Percentiles rank a stretch among this genome's conserved stretches.
phyloP scores from a whole-genome alignment of 2,329 filamentous ascomycete genomes.

The Diplodia sapinea region DNA sequence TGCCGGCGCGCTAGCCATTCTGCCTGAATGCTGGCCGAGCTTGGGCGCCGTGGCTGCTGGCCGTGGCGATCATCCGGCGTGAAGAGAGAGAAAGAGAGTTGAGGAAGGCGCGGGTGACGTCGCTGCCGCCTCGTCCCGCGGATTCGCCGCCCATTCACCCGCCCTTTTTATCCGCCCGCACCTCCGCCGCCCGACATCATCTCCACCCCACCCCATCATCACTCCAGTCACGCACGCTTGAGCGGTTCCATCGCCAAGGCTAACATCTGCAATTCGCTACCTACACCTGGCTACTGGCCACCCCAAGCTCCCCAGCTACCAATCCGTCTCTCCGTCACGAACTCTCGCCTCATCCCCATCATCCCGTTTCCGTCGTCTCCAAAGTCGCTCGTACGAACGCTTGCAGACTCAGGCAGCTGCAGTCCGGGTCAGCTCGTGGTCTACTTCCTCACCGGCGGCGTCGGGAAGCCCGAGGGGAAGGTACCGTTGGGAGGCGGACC shows the following conservation, averaged over 20 bases:
- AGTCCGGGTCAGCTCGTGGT: neutral
- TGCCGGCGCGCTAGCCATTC: neutral
- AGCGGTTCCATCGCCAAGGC: neutral
- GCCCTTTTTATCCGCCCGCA: conserved; percentile 7
- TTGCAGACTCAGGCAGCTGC: neutral
- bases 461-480: conserved; percentile 3
- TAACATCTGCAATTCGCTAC: neutral
- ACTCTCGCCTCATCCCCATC: neutral
- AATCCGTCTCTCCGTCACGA: neutral
- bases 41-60: neutral
- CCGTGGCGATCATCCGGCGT: conserved; percentile 17
- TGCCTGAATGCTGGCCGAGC: conserved; percentile 19
- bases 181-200: neutral
- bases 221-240: neutral
- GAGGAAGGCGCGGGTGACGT: too few species aligned
- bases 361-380: neutral
- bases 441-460: conserved; percentile 4
- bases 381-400: neutral
- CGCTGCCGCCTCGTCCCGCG: neutral
- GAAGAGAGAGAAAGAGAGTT: neutral
- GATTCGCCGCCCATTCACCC: conserved; percentile 15
- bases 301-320: neutral
- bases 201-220: neutral
- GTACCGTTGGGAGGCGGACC: neutral
- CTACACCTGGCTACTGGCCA: neutral